Evolutionary conservation across 768 basidiomycete genomes (phyloP), one percentile per base, ranked within the genome.

Genomic region (Lactifluus volemus): DNA sequence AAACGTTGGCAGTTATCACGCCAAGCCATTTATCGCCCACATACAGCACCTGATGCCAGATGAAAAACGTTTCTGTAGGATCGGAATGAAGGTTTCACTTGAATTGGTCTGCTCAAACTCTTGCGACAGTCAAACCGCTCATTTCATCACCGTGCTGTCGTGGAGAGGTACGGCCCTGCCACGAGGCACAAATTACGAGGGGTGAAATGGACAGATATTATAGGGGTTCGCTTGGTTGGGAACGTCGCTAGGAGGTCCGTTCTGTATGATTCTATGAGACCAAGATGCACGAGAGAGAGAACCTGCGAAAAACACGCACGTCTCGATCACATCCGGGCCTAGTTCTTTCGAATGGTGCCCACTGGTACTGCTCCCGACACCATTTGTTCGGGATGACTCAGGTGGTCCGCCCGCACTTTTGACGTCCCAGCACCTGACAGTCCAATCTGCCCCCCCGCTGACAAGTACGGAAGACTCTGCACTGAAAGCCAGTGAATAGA

Each of bases 401-500:
- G 78, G 79, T 11, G 73, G 70, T 0, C 89, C 89, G 11, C 91
- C 92, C 10, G 87, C 73, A 49, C 79, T 74, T 73, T 89, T 95
- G 39, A 97, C 86, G 71, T 99, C 97, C 97, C 97, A 99, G 59
- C 93, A 94, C n/a, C 96, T 81, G 17, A 98, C 94, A 0, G 97
- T 98, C 83, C 92, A 95, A 71, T 99, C 97, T 34, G 92, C 84
- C 29, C 89, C 82, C 6, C 95, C 95, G 60, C 92, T 95, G 12
- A 98, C 87, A 39, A 99, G 82, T 56, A 98, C 73, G 2, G 86
- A 85, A 0, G 93, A 94, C 72, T 98, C 97, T 29, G 86, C 89
- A 61, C 90, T 93, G 73, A 98, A 99, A 0, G 91, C 81, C 25
- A 99, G 80, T 3, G 91, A 89, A 70, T 96, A 89, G 61, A 98